phyloP scores from a whole-genome alignment of 2,329 filamentous ascomycete genomes.

The Didymella pomorum region DNA sequence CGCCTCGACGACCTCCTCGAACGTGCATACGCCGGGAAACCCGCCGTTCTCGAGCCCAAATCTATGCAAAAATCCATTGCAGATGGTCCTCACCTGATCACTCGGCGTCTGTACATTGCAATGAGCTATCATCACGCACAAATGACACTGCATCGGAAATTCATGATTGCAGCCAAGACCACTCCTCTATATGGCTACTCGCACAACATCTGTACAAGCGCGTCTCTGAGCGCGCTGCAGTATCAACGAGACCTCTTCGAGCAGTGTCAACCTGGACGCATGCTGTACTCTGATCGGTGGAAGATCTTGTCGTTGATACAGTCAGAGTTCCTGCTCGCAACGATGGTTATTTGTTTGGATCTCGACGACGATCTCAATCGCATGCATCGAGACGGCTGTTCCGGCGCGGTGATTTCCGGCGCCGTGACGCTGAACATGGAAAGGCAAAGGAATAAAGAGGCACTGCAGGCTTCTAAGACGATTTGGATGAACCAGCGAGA shows the following conservation, averaged over 20 bases:
- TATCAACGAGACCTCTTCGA: conserved; percentile 60
- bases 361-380: conserved; percentile 38
- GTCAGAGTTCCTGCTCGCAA: conserved; percentile 59
- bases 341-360: conserved; percentile 59
- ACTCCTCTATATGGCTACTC: conserved; percentile 52
- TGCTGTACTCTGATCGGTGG: conserved; percentile 53
- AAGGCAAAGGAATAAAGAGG: not conserved
- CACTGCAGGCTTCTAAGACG: not conserved
- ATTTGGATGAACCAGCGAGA: not conserved
- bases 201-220: conserved; percentile 56
- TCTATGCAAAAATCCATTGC: conserved; percentile 55
- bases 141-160: conserved; percentile 63
- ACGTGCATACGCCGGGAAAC: conserved; percentile 45
- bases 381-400: not conserved
- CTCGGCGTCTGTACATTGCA: conserved; percentile 61
- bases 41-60: conserved; percentile 49
- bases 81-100: conserved; percentile 60
- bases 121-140: conserved; percentile 61
- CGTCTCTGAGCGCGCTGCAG: conserved; percentile 58
- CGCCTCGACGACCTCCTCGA: conserved; percentile 49
- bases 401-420: too few relatives aligned
- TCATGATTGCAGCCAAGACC: conserved; percentile 54
- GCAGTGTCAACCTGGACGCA: conserved; percentile 49
- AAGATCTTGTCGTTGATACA: conserved; percentile 56
- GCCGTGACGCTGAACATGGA: not conserved